Evolutionary conservation across 2,329 filamentous ascomycete genomes (phyloP).

Genomic region (Hirsutella minnesotensis): DNA sequence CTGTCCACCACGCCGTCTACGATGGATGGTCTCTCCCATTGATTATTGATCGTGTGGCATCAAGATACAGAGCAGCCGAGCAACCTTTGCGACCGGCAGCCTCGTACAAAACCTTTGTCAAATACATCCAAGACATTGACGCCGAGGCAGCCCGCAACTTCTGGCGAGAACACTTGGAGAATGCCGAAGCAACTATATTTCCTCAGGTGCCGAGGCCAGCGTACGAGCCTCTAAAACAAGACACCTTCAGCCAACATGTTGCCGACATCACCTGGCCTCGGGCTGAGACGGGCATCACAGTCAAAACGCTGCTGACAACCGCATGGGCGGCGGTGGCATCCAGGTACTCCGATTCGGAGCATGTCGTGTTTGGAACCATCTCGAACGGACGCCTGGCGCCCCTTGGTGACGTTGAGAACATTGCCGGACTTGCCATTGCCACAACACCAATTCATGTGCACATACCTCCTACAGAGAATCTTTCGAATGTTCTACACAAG

Average conservation of each 20-base stretch:
- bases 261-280: conserved; percentile 1
- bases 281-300: conserved; percentile 6
- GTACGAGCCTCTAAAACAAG: too few relatives aligned
- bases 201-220: conserved; percentile 2
- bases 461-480: conserved; percentile 2
- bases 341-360: conserved; percentile 20
- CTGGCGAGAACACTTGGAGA: conserved; percentile 27
- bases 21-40: conserved; percentile 38
- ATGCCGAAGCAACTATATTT: conserved; percentile 3
- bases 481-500: not conserved
- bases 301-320: conserved; percentile 12
- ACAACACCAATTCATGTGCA: conserved; percentile 11
- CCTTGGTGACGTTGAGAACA: conserved; percentile 12
- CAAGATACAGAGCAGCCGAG: conserved; percentile 7
- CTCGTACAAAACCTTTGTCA: conserved; percentile 21
- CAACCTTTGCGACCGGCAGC: conserved; percentile 12
- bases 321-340: conserved; percentile 21
- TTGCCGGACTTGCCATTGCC: conserved; percentile 16
- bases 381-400: conserved; percentile 14
- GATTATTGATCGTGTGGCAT: conserved; percentile 6
- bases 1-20: conserved; percentile 31
- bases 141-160: conserved; percentile 16
- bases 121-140: conserved; percentile 24
- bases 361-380: conserved; percentile 17
- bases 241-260: not conserved